Evolutionary conservation across 1,284 basidiomycete species (phyloP), one percentile per base, ranked within the genome.

Genomic region (Athelia sp.): DNA sequence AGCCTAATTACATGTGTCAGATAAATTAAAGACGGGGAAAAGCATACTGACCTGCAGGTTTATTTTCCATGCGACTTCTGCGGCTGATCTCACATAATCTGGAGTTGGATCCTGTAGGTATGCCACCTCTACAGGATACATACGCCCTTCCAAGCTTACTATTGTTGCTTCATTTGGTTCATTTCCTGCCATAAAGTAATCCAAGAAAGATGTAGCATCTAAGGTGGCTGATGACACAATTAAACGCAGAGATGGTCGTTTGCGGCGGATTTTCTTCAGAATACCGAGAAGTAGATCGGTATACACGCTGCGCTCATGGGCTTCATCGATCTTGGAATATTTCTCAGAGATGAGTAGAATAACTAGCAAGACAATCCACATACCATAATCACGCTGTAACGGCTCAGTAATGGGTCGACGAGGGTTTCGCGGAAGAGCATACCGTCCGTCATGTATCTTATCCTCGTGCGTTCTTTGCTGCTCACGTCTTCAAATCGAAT

Each of bases 401-500:
- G 82, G 61, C 87, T 90, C 44, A 99, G 74, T 31, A 98, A 68
- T 18, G 90, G 91, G 61, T 98, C 93, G 34, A 92, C 74, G 56
- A 98, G 80, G 32, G 92, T 88, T 71, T 99, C 97, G 51, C 96
- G 84, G 60, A 99, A 93, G 22, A 99, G 81, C 81, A 98, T 95
- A 38, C 97, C 96, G 65, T 99, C 97, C 23, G 97, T 99, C 81
- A 98, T 81, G 69, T 98, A 99, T 50, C 94, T 83, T 63, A 99
- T 90, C n/a, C 90, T 78, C 0, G 96, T 99, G 45, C 81, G 74
- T 48, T 85, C 75, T 62, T 85, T 85, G 63, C 78, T 81, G 59
- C 87, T 90, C 42, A 94, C 81, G 62, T 99, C 95, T 67, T 99
- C 97, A 57, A 99, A 99, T 11, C 97, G 87, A 56, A 99, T 98